Conservation (phyloP, 306 rosid species). For the Casuarina cunninghamiana region DNA sequence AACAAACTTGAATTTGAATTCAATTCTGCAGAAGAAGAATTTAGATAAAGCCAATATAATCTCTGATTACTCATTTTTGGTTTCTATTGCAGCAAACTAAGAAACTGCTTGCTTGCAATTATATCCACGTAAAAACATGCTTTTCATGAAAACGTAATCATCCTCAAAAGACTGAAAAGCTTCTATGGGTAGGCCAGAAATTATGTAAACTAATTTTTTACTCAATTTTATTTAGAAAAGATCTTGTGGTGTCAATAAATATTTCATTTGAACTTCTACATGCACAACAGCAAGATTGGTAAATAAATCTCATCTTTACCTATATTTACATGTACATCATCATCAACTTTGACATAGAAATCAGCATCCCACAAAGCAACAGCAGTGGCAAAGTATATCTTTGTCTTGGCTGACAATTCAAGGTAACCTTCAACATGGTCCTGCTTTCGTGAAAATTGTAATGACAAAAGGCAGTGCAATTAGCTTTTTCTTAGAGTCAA, state of each 20-base stretch:
- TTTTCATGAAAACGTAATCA: background rate
- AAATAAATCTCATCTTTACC: constrained; percentile 27
- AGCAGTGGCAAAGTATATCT: constrained; percentile 51
- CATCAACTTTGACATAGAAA: constrained; percentile 60
- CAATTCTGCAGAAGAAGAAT: background rate
- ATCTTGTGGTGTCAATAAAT: background rate
- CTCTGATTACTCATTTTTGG: background rate
- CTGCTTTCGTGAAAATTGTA: constrained; percentile 28
- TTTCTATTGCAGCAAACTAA: background rate
- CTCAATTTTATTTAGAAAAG: background rate
- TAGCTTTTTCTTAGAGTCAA: constrained; percentile 10
- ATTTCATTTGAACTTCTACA: background rate
- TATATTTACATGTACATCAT: constrained; percentile 63
- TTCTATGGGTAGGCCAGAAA: background rate
- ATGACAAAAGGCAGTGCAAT: background rate
- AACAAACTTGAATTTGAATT: constrained; percentile 4
- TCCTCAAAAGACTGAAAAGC: background rate
- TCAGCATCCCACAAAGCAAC: constrained; percentile 60
- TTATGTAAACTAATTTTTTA: background rate
- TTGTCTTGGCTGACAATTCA: constrained; percentile 61
- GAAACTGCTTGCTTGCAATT: background rate
- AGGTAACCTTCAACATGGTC: constrained; percentile 67
- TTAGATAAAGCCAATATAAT: background rate
- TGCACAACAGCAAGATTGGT: background rate
- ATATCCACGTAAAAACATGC: background rate